Conservation (phyloP, 225 moss, liverwort and hornwort genomes). For the Pseudoscleropodium purum region DNA sequence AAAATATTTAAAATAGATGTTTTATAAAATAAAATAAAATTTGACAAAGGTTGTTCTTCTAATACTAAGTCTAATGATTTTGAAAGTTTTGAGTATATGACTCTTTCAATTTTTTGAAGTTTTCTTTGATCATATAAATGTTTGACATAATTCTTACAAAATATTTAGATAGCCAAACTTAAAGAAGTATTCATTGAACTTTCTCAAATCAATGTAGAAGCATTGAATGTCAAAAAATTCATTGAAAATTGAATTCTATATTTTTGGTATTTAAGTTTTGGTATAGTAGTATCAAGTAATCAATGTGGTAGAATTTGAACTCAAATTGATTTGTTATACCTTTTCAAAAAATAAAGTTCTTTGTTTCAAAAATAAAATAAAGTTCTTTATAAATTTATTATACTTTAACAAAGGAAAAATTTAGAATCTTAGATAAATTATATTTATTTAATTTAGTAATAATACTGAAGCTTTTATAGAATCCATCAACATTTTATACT, state of each 20-base stretch:
- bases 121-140: too few species aligned
- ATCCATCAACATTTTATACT: neutral
- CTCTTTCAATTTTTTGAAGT: neutral
- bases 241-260: neutral
- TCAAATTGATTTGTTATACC: neutral
- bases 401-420: neutral
- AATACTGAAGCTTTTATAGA: too few species aligned
- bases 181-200: accelerated
- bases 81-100: neutral
- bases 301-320: accelerated
- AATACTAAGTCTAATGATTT: neutral
- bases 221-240: accelerated
- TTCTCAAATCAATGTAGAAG: neutral
- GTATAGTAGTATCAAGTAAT: neutral
- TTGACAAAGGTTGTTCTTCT: neutral
- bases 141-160: neutral
- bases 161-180: neutral
- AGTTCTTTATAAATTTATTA: neutral
- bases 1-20: too few species aligned
- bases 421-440: too few species aligned
- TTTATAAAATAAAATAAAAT: neutral
- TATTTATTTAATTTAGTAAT: too few species aligned
- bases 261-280: too few species aligned
- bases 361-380: too few species aligned
- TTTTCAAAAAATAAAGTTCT: too few species aligned